Conservation (phyloP, 2,329 filamentous ascomycete genomes). For the Colletotrichum lupini region DNA sequence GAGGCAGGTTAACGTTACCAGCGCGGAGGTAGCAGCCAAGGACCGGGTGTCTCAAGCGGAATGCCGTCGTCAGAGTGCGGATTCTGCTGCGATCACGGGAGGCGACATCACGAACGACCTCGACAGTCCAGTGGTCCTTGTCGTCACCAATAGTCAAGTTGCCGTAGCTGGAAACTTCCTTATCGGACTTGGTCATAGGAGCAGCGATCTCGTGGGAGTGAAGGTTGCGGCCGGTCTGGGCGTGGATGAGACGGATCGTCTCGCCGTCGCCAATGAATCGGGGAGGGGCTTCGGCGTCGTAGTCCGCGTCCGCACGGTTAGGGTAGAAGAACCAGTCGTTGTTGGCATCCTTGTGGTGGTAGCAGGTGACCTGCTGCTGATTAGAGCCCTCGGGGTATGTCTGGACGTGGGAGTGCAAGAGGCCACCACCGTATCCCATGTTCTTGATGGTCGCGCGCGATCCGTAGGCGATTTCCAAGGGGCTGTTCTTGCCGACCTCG, state of each 20-base stretch:
- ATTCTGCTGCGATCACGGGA: constrained; percentile 87
- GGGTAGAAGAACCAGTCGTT: constrained; percentile 99
- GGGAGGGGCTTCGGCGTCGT: constrained; percentile 75
- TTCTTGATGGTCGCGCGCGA: constrained; percentile 96
- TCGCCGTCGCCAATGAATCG: constrained; percentile 83
- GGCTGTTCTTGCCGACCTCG: constrained; percentile 93
- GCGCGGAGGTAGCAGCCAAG: constrained; percentile 95
- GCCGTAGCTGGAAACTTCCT: constrained; percentile 95
- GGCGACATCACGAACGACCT: constrained; percentile 90
- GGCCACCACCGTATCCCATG: constrained; percentile 97
- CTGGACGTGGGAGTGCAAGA: constrained; percentile 96
- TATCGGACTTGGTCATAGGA: constrained; percentile 87
- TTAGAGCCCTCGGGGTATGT: constrained; percentile 93
- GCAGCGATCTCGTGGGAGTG: constrained; percentile 94
- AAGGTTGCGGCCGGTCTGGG: constrained; percentile 95
- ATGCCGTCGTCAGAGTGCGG: constrained; percentile 91
- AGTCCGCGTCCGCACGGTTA: constrained; percentile 81
- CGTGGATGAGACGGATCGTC: constrained; percentile 87
- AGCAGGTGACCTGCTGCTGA: constrained; percentile 98
- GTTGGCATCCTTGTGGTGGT: constrained; percentile 99
- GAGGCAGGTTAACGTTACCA: constrained; percentile 94
- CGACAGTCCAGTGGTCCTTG: constrained; percentile 96
- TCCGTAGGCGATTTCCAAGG: constrained; percentile 89
- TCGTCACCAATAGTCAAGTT: constrained; percentile 96
- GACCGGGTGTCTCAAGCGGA: constrained; percentile 84